A percentile compares a stretch with the other conserved stretches of the same genome.
Evolutionary conservation across 2,329 filamentous ascomycete species (phyloP).

Genomic region (Cordyceps fumosorosea): DNA sequence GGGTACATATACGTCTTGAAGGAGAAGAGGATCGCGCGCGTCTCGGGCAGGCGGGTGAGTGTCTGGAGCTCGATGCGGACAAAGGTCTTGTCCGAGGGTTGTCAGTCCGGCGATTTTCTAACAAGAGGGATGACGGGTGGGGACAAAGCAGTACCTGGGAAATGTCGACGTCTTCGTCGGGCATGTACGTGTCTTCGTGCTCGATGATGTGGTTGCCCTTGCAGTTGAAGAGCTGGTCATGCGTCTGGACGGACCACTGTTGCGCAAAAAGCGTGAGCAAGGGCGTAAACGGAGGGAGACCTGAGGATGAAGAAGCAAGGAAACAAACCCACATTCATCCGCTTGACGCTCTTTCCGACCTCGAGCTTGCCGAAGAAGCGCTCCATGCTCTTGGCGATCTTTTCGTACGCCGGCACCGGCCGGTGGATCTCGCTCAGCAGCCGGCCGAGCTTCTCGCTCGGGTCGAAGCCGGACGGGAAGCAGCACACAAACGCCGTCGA

Average conservation of each 20-base stretch:
- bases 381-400: slow-evolving; percentile 50
- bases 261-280: background rate
- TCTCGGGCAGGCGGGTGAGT: slow-evolving; percentile 41
- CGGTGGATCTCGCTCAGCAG: slow-evolving; percentile 42
- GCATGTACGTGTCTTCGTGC: slow-evolving; percentile 25
- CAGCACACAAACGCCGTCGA: slow-evolving; percentile 45
- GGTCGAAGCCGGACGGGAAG: slow-evolving; percentile 47
- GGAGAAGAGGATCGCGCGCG: slow-evolving; percentile 42
- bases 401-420: slow-evolving; percentile 48
- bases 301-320: too few species aligned
- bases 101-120: too few species aligned
- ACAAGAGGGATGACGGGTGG: too few species aligned
- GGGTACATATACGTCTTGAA: slow-evolving; percentile 51
- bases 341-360: slow-evolving; percentile 41
- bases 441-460: slow-evolving; percentile 42
- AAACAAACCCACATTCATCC: slow-evolving; percentile 37
- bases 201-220: slow-evolving; percentile 30
- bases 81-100: slow-evolving; percentile 19
- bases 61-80: slow-evolving; percentile 47
- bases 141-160: slow-evolving; percentile 23
- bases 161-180: slow-evolving; percentile 31
- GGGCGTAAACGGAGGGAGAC: too few species aligned
- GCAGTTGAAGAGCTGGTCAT: slow-evolving; percentile 34
- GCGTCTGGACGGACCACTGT: slow-evolving; percentile 44
- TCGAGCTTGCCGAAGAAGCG: slow-evolving; percentile 42